Conservation (phyloP, 345 rosid species). For the Punica granatum region DNA sequence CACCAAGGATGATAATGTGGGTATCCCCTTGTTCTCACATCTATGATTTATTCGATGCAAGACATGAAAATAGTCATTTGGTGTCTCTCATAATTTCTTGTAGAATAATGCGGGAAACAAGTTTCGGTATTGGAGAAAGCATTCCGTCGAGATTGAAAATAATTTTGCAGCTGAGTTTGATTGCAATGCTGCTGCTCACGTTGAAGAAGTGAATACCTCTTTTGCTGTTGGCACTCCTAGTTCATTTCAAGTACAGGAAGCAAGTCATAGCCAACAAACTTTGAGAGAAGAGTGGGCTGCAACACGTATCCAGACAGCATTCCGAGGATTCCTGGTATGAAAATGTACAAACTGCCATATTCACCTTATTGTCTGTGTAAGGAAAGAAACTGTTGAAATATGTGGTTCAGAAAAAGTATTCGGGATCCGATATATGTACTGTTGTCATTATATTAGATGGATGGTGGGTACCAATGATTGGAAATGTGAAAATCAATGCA, state of each 20-base stretch:
- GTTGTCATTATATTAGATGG: background rate
- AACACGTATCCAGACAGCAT: slow-evolving; percentile 79
- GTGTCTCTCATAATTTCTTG: background rate
- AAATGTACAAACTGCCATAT: slow-evolving; percentile 1
- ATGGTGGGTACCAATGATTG: background rate
- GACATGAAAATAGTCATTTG: background rate
- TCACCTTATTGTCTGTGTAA: background rate
- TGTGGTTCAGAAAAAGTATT: background rate
- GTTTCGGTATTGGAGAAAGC: slow-evolving; percentile 54
- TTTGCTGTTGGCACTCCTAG: slow-evolving; percentile 42
- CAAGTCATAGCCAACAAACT: slow-evolving; percentile 30
- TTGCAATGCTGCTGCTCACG: slow-evolving; percentile 17
- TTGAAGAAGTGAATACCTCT: slow-evolving; percentile 31
- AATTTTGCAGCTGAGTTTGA: slow-evolving; percentile 47
- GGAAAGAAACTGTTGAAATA: background rate
- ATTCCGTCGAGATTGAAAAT: slow-evolving; percentile 50
- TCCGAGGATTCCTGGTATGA: slow-evolving; percentile 90
- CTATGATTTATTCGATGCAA: background rate
- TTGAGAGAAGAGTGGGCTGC: slow-evolving; percentile 65
- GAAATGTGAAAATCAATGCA: background rate
- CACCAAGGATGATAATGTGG: slow-evolving; percentile 56
- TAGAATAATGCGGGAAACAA: slow-evolving; percentile 49
- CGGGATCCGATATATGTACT: background rate
- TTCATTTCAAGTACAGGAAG: slow-evolving; percentile 42
- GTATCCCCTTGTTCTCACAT: slow-evolving; percentile 15